Base-by-base conservation (phyloP, 1,284 basidiomycete genomes). In the Leccinum ponderosum region DNA sequence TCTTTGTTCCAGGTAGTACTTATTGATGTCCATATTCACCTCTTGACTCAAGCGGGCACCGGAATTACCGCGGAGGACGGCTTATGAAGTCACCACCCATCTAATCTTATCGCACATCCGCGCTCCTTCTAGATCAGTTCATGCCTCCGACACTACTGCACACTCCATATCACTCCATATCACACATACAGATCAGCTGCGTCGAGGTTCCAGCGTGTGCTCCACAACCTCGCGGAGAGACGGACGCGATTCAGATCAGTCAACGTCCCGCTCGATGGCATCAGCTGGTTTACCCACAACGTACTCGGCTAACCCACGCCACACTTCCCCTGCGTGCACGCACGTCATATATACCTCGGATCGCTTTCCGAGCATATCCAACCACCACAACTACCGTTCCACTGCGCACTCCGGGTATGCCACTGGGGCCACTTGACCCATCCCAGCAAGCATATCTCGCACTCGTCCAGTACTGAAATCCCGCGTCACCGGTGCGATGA, bases 401-500 rank as follows among this genome's bases (percentile, higher is more conserved):
- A 27, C 20, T 9, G 69, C 62, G 1, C 67, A 65, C 8, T 56
- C 60, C 9, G 73, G 71, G 54, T 72, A 75, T 2, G 59, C 44
- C 53, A 74, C 62, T 4, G 62, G 55, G 12, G 54, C 22, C 39
- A 71, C 25, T 7, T 62, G 57, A 11, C 42, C 71, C 66, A 74
- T 59, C 8, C 48, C 55, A 54, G 60, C 60, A 4, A 75, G 59
- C 63, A 71, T 58, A 25, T 67, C 62, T 29, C 69, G 68, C 52
- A 73, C 65, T 12, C 59, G 69, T 33, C 27, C 53, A 11, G 62
- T 64, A 47, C 80, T 79, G 62, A 87, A 72, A 64, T 81, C 81
- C 37, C 72, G 71, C 27, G 78, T 69, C 12, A 64, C 76, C 12
- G 77, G 76, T 12, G 79, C 75, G 20, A 85, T 74, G 31, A 84